Percentiles rank a stretch among this genome's conserved stretches.
phyloP scores from a whole-genome alignment of 2,329 filamentous ascomycete species.

The Lecanicillium sp. region DNA sequence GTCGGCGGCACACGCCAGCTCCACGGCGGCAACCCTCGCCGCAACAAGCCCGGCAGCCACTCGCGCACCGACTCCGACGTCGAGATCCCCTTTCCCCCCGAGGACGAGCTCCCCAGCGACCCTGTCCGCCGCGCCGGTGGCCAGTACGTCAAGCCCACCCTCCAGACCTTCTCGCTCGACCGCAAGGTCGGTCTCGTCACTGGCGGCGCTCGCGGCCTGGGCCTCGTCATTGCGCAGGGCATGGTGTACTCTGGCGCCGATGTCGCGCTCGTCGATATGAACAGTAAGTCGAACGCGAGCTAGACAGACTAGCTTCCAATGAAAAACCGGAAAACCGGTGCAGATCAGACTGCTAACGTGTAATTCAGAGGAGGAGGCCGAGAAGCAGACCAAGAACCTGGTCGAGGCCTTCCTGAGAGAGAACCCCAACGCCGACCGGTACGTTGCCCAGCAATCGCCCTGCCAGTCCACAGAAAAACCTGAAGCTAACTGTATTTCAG shows the following conservation, averaged over 20 bases:
- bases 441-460: conserved; percentile 20
- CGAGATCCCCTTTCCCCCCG: conserved; percentile 70
- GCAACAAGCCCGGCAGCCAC: conserved; percentile 53
- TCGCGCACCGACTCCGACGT: conserved; percentile 77
- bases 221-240: conserved; percentile 88
- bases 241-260: conserved; percentile 83
- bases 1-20: conserved; percentile 24
- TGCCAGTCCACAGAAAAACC: neutral
- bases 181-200: conserved; percentile 80
- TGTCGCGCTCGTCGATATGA: conserved; percentile 88
- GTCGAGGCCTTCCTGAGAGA: conserved; percentile 71
- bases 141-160: conserved; percentile 75
- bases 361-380: conserved; percentile 70
- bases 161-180: conserved; percentile 81
- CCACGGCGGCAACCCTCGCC: conserved; percentile 28
- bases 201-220: conserved; percentile 81
- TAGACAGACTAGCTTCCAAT: neutral
- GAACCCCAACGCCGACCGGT: conserved; percentile 69
- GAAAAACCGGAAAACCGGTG: neutral
- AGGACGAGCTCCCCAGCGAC: conserved; percentile 65
- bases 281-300: conserved; percentile 55
- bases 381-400: conserved; percentile 67
- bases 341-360: conserved; percentile 14
- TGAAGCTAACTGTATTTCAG: conserved; percentile 30
- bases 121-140: conserved; percentile 71